Evolutionary conservation across 2,329 filamentous ascomycete species (phyloP), one percentile per base, ranked within the genome.

Genomic region (Aspergillus fijiensis): DNA sequence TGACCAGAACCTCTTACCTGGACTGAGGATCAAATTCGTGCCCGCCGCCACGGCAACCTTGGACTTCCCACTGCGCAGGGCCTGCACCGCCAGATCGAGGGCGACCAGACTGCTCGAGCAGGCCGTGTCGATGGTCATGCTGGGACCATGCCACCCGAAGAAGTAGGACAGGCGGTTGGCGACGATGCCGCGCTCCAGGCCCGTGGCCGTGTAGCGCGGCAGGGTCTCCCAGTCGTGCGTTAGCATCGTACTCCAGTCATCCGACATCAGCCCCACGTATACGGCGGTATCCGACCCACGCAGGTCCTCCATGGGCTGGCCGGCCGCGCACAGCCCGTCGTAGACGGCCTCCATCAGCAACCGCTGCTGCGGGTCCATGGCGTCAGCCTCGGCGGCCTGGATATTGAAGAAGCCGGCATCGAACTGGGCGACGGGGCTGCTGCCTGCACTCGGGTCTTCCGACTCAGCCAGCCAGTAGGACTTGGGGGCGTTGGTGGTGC

Each of bases 91-190:
- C 9, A 66, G 62, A 45, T 81, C 72, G 0, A 81, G 66, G 0
- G 75, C 74, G 2, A 76, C 74, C 0, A 72, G 45, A 0, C 75
- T 76, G 0, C 75, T 75, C 0, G 77, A 78, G 57, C 77, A 80
- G 0, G 74, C 76, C 0, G 74, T 77, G 55, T 79, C 74, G 0
- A 69, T 19, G 1, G 49, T 49, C 4, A 64, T 33, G 10, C 60
- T 49, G n/a, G 11, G 42, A 1, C 49, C 5, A 1, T 12, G 48
- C 29, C 54, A 42, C 19, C 25, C 49, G 7, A 55, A 35, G 5
- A 21, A 58, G 25, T 53, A 27, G 11, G 50, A 39, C 7, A 51
- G 29, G 2, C 71, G 65, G 23, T 70, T 72, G 0, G 61, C 49
- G 0, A 69, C 12, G 7, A 67, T 58, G 1, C 52, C 55, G 2